Percentiles rank a stretch among this genome's conserved stretches.
phyloP scores from a whole-genome alignment of 192 early-diverging fungal genomes.

The Phycomyces blakesleeanus region DNA sequence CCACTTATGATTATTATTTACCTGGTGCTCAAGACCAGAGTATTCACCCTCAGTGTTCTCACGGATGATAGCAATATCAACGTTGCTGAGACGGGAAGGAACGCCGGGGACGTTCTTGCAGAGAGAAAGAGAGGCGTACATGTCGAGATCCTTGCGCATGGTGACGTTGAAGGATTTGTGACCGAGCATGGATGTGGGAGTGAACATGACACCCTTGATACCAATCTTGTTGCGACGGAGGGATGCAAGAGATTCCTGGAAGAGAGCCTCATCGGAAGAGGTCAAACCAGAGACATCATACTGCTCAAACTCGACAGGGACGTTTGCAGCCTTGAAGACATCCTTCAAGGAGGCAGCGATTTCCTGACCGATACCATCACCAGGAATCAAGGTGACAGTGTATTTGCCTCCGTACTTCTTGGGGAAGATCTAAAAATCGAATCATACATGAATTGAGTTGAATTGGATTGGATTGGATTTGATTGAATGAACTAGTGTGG shows the following conservation, averaged over 20 bases:
- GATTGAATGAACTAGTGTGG: too few species aligned
- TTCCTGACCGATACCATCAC: conserved; percentile 97
- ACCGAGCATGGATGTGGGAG: conserved; percentile 79
- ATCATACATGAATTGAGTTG: too few species aligned
- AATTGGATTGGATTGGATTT: too few species aligned
- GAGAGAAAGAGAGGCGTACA: conserved; percentile 93
- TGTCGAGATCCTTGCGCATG: conserved; percentile 96
- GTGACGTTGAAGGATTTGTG: conserved; percentile 96
- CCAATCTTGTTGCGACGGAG: conserved; percentile 95
- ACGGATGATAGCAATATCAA: conserved; percentile 98
- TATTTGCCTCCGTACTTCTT: conserved; percentile 89
- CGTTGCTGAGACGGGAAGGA: conserved; percentile 84
- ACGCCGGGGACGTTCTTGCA: conserved; percentile 88
- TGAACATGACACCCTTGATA: conserved; percentile 91
- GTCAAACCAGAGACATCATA: conserved; percentile 94
- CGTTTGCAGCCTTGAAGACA: conserved; percentile 89
- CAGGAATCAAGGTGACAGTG: conserved; percentile 96
- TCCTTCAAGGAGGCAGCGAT: conserved; percentile 87
- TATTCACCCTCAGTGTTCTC: conserved; percentile 99
- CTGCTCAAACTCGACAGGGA: conserved; percentile 97
- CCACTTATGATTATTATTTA: conserved; percentile 28
- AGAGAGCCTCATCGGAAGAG: conserved; percentile 70
- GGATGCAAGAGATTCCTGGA: conserved; percentile 89
- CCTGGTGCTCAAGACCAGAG: conserved; percentile 95
- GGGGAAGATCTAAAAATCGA: conserved; percentile 43